These are phyloP conservation scores for Chaetomium olivaceum DNA, from an alignment of 2,329 filamentous ascomycete species.

Conservation along the genomic window DNA sequence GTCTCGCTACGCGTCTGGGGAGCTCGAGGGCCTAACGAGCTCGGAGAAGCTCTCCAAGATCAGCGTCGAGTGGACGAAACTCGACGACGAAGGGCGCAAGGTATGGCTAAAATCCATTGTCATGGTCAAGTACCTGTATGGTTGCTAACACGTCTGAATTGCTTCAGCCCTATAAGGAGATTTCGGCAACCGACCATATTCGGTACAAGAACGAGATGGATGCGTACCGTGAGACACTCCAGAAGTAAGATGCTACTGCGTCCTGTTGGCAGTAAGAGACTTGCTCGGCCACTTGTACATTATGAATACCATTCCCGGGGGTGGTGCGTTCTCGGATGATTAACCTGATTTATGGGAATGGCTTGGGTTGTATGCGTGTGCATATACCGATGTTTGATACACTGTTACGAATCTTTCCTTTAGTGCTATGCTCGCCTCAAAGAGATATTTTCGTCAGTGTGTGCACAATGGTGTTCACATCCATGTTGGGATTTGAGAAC, in stretches of 20 bases:
- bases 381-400: not conserved
- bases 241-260: not conserved
- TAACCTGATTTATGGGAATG: not conserved
- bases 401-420: not conserved
- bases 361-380: slow-evolving; percentile 9
- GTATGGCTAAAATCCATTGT: slow-evolving; percentile 35
- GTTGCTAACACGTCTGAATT: slow-evolving; percentile 4
- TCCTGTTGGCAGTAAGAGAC: not conserved
- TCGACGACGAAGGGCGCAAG: slow-evolving; percentile 46
- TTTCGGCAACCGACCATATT: not conserved
- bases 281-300: slow-evolving; percentile 2
- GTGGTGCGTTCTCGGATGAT: not conserved
- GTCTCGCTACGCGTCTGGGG: slow-evolving; percentile 41
- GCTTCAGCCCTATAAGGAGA: slow-evolving; percentile 23
- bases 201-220: slow-evolving; percentile 17
- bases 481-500: not conserved
- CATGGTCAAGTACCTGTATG: not conserved
- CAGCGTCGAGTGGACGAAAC: slow-evolving; percentile 45
- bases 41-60: slow-evolving; percentile 34
- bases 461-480: not conserved
- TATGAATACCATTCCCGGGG: not conserved
- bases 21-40: slow-evolving; percentile 22
- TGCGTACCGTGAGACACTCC: not conserved
- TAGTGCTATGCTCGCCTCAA: not conserved
- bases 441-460: not conserved